These are phyloP conservation scores for Evernia prunastri DNA, from an alignment of 495 filamentous ascomycete genomes.

Conservation along the genomic window DNA sequence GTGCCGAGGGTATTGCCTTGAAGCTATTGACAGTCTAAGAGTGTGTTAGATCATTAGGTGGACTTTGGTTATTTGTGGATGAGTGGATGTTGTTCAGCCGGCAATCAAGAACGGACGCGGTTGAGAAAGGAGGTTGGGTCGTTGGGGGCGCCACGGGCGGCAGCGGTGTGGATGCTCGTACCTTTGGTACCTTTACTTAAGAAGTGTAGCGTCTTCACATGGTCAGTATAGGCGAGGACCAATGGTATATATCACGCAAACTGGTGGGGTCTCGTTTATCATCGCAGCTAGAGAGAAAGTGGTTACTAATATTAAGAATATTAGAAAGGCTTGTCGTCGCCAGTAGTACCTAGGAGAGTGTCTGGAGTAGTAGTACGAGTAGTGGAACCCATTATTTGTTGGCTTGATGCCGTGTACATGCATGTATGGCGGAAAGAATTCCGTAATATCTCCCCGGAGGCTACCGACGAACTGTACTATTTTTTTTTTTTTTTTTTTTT, in stretches of 20 bases:
- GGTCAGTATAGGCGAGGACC: constrained; percentile 1
- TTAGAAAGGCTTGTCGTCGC: too few relatives aligned
- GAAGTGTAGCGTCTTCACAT: background rate
- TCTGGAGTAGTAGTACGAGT: too few relatives aligned
- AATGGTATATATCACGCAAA: background rate
- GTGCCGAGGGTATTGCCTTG: background rate
- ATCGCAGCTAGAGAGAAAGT: background rate
- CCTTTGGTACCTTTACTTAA: background rate
- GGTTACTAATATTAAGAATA: too few relatives aligned
- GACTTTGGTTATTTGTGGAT: background rate
- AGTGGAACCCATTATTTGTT: too few relatives aligned
- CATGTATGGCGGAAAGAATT: too few relatives aligned
- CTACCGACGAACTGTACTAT: background rate
- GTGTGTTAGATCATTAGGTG: background rate
- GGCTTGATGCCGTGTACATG: too few relatives aligned
- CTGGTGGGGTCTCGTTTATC: background rate
- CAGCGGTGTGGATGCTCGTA: background rate
- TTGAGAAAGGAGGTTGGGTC: background rate
- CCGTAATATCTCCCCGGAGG: too few relatives aligned
- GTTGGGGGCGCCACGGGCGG: background rate
- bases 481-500: too few relatives aligned
- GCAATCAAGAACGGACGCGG: background rate
- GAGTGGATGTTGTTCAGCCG: background rate
- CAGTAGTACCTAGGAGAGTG: too few relatives aligned
- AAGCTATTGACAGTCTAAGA: background rate